These are phyloP conservation scores for Coelastrella sp. DNA, from an alignment of 139 green algal genomes.

Conservation along the genomic window DNA sequence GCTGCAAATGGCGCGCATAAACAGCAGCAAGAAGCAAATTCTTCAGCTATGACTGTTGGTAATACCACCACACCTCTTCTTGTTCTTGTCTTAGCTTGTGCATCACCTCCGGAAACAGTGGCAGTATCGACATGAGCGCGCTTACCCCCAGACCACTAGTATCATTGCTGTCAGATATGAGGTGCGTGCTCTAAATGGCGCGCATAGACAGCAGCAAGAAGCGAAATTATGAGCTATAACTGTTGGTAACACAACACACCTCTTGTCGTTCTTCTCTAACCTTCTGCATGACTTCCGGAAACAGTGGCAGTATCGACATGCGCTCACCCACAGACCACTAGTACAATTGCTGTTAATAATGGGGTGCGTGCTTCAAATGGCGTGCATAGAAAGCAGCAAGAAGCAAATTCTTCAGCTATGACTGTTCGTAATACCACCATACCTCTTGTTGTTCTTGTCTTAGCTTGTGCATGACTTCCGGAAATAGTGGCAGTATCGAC, in stretches of 20 bases:
- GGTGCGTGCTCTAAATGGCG: too few species aligned
- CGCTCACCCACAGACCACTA: conserved; percentile 33
- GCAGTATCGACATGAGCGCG: conserved; percentile 33
- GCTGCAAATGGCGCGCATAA: too few species aligned
- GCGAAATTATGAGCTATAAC: too few species aligned
- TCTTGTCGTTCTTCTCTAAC: conserved; percentile 32
- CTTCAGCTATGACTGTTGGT: background rate
- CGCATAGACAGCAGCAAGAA: too few species aligned
- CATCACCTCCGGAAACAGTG: conserved; percentile 20
- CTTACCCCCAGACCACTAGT: conserved; percentile 37
- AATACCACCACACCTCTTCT: background rate
- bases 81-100: conserved; percentile 29
- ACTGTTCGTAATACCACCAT: background rate
- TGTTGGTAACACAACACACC: background rate
- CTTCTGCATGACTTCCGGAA: conserved; percentile 11
- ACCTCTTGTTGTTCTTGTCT: conserved; percentile 40
- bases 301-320: conserved; percentile 33
- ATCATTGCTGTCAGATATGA: background rate
- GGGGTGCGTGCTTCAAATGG: too few species aligned
- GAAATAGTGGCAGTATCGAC: conserved; percentile 33
- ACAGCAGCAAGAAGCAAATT: too few species aligned
- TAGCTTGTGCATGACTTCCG: conserved; percentile 4
- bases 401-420: too few species aligned
- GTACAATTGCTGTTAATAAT: too few species aligned
- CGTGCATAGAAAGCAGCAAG: too few species aligned